Base-by-base conservation (phyloP, 176 grass and related monocot genomes). In the Bonia amplexicaulis region DNA sequence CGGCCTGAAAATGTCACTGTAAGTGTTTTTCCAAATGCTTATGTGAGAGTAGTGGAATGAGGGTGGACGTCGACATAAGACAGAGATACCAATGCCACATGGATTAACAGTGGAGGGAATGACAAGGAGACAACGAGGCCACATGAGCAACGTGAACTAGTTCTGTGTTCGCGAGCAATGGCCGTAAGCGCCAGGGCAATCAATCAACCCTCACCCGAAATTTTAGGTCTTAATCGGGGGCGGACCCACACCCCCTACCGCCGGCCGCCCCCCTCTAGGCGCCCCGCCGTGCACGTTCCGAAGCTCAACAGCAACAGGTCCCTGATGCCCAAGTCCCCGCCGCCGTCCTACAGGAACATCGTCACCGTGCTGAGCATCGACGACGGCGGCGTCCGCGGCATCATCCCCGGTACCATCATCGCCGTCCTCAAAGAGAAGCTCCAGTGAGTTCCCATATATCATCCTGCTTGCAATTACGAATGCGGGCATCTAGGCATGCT, bases 291-390 rank as follows among this genome's bases (percentile, higher is more conserved):
- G 59, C 63, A 69, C 0, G 25, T 33, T 9, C 37, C 27, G 2
- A 55, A 63, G 47, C 17, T 33, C 31, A 33, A 20, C 0, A 7
- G 13, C 72, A 26, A 8, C 78, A 71, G 70, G 20, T 77, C 61
- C 23, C 69, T 80, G 10, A 54, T 69, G 19, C 86, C 64, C 6
- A 7, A 22, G 44, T 70, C 80, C 15, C 73, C 84, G 13, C 67
- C 83, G n/a, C 79, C 74, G 2, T 77, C 83, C 2, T 77, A 70
- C 44, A 87, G 80, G 27, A 90, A 1, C 70, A 66, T 59, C 60
- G 76, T 92, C 3, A 92, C 84, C 15, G 76, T 87, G 33, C 80
- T 92, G 0, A 87, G 91, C 80, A 92, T 89, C 62, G 91, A 89
- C 19, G 91, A 87, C 3, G 87, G 87, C 2, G 84, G 87, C 39